Base-by-base conservation (phyloP, 2,329 filamentous ascomycete species). In the Ceratocystis alfenasii region DNA sequence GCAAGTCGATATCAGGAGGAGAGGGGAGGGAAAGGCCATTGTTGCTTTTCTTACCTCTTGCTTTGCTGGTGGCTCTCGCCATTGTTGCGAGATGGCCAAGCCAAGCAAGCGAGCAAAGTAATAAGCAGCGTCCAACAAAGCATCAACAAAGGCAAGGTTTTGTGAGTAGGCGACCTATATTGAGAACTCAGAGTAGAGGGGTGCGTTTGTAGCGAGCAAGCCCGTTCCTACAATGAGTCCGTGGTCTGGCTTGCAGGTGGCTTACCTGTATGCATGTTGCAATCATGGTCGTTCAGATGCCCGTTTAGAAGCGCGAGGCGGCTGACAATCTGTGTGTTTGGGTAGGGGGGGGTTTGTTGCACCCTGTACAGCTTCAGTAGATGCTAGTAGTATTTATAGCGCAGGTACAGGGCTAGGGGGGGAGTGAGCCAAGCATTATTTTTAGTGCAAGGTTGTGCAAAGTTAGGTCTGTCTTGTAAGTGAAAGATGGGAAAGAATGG, bases 181-280 rank as follows among this genome's bases (percentile, higher is more conserved):
- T 12, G 53, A n/a, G 53, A 36, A n/a, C 28, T 5, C 28, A 33
- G 53, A 36, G 17, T 36, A 36, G 33, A 36, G 33, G 33, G 33
- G 33, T 25, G 25, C 53, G 4, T 3, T n/a, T 33, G 53, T 30
- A 30, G 25, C 53, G 4, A 33, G 28, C 53, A 17, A 50, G 53
- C 53, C 15, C 53, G 53, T 57, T 30, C 53, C 53, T 33, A 57
- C 53, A 30, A 30, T 30, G 53, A 30, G 28, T 57, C 53, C 53
- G 53, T 57, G 33, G 28, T 36, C 25, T 57, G 53, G 53, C 12
- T 57, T 57, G 53, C 53, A 57, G 28, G 53, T 57, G 53, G 53
- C 28, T 20, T 57, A 28, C 28, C 28, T 57, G 28, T 57, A 57
- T 57, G 53, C 53, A 57, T 57, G 53, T 36, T 57, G 3, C 28